Percentiles rank a stretch among this genome's conserved stretches.
phyloP scores from a whole-genome alignment of 2,329 filamentous ascomycete genomes.

The Aspergillus proliferans region DNA sequence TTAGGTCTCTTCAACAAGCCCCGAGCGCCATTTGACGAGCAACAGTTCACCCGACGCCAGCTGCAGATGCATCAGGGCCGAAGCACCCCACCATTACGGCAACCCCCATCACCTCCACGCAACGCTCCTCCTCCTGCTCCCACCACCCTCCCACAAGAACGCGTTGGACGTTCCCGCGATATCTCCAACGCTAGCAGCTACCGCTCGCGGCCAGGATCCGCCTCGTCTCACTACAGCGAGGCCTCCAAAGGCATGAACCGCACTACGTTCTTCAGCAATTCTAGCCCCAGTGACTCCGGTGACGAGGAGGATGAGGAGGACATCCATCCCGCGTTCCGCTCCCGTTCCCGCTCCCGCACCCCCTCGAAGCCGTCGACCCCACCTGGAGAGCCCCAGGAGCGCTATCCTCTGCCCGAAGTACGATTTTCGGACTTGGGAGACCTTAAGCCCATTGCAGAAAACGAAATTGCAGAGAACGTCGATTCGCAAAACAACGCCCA shows the following conservation, averaged over 20 bases:
- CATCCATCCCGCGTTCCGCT: conserved; percentile 31
- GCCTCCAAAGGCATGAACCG: conserved; percentile 18
- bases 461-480: conserved; percentile 12
- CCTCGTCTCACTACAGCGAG: conserved; percentile 33
- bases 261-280: conserved; percentile 30
- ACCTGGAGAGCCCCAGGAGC: conserved; percentile 20
- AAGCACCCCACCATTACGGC: conserved; percentile 50
- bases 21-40: conserved; percentile 70
- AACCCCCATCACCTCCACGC: conserved; percentile 22
- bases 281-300: conserved; percentile 35
- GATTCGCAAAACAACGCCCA: conserved; percentile 3
- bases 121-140: conserved; percentile 10
- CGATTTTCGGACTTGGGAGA: conserved; percentile 34
- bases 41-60: conserved; percentile 75
- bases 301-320: conserved; percentile 23
- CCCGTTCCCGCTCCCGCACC: conserved; percentile 28
- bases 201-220: conserved; percentile 32
- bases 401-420: conserved; percentile 27
- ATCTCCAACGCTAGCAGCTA: conserved; percentile 35
- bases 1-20: conserved; percentile 68
- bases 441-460: conserved; percentile 36
- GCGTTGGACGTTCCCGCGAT: conserved; percentile 27
- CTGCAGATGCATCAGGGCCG: conserved; percentile 71
- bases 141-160: conserved; percentile 8
- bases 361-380: conserved; percentile 25